Base-by-base conservation (phyloP, 1,284 basidiomycete species). In the Fomitopsis pinicola region DNA sequence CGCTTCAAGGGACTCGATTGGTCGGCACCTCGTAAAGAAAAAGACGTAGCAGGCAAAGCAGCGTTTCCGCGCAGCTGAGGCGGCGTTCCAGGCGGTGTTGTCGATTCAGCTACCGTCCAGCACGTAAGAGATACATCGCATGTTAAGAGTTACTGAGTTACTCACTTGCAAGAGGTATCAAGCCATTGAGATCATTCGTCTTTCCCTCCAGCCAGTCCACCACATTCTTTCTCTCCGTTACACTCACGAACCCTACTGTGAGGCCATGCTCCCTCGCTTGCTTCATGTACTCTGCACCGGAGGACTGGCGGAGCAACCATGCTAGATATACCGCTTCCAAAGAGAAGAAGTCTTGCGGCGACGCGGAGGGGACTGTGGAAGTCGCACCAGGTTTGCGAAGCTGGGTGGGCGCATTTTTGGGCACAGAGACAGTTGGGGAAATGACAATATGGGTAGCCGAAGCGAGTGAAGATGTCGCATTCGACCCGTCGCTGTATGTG, bases 201-300 rank as follows among this genome's bases (percentile, higher is more conserved):
- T 82, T 84, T 19, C 92, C 92, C 65, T 89, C 85, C 57, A 97
- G 72, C 85, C 90, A 97, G 60, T 95, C 93, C 30, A 92, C 84
- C 0, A 96, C 85, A 44, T 80, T 81, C 75, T 91, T 92, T 63
- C 94, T 80, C 75, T 96, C 94, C 2, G 92, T 93, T 45, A 94
- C 87, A 68, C 91, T 88, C 48, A 97, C 92, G 71, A 94, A 92
- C 0, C 88, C 87, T 35, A 85, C 81, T 1, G 82, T 79, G 35
- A 94, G 76, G 1, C 90, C 90, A 58, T 81, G 83, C 68, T 91
- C 88, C 63, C 92, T 81, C 3, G 88, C 88, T 68, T 91, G 88
- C 73, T 88, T 89, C 83, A 96, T 87, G 75, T 97, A 97, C 67
- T 95, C 93, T 28, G 88, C 90, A 40, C 87, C 85, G 1, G 85